Evolutionary conservation across 306 rosid genomes (phyloP).

Genomic region (Cicer chorassanicum): DNA sequence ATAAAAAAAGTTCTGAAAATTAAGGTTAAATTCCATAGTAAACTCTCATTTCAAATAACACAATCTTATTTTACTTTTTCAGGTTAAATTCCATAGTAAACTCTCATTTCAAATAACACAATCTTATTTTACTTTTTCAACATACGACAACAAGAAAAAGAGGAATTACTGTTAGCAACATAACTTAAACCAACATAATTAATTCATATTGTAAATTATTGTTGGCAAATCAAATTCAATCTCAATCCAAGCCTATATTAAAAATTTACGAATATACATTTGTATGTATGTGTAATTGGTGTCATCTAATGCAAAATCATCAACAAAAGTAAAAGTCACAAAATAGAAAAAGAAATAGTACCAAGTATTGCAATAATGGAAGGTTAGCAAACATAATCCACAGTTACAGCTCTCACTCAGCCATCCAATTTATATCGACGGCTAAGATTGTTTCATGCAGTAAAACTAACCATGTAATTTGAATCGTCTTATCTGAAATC

Average conservation of each 20-base stretch:
- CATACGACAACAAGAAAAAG: background rate
- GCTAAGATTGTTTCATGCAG: too few relatives aligned
- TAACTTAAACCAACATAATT: background rate
- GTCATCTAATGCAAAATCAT: background rate
- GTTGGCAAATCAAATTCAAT: background rate
- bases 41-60: background rate
- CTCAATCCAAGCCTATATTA: background rate
- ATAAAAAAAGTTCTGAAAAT: background rate
- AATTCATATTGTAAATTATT: background rate
- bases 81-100: background rate
- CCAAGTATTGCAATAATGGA: conserved; percentile 13
- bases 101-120: conserved; percentile 5
- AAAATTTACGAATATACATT: background rate
- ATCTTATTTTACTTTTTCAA: background rate
- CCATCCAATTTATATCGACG: too few relatives aligned
- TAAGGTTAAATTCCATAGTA: background rate
- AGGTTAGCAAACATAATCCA: background rate
- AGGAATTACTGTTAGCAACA: too few relatives aligned
- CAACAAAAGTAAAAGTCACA: background rate
- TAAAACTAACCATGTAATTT: too few relatives aligned
- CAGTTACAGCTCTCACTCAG: too few relatives aligned
- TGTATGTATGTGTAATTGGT: background rate
- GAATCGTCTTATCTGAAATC: too few relatives aligned
- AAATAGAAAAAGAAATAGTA: background rate
- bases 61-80: background rate